These are phyloP conservation scores for Aspergillus affinis DNA, from an alignment of 495 filamentous ascomycete species.

Conservation along the genomic window DNA sequence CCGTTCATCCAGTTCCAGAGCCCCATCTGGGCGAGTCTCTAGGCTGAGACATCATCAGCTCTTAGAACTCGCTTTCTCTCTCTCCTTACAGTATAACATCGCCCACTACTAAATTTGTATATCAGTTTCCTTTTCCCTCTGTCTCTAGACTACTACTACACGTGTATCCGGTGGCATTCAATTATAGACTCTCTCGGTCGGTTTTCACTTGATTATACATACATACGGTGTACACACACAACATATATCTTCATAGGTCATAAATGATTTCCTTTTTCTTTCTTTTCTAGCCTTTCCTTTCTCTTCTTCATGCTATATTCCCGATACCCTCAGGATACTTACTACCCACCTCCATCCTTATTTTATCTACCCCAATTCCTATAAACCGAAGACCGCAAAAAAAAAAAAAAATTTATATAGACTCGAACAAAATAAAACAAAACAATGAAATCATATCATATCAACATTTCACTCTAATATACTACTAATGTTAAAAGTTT, in stretches of 20 bases:
- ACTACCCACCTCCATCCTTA: not conserved
- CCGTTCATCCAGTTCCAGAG: slow-evolving; percentile 19
- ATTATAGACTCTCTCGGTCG: not conserved
- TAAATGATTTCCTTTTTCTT: not conserved
- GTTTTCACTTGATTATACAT: not conserved
- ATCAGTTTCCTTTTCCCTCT: not conserved
- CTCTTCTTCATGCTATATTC: not conserved
- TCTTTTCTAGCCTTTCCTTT: not conserved
- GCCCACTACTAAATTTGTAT: not conserved
- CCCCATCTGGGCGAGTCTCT: slow-evolving; percentile 40
- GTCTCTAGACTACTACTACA: not conserved
- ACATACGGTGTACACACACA: not conserved
- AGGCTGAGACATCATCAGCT: slow-evolving; percentile 24
- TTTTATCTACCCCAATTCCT: no score
- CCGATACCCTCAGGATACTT: no score
- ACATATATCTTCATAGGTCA: not conserved
- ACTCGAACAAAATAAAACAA: not conserved
- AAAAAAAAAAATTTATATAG: not conserved
- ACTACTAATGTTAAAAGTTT: not conserved
- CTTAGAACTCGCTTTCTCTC: not conserved
- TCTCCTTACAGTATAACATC: not conserved
- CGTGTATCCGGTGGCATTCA: not conserved
- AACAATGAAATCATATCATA: not conserved
- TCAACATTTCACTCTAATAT: not conserved
- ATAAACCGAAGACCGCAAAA: not conserved